Base-by-base conservation (phyloP, 108 stramenopile species). In the Cylindrotheca closterium region DNA sequence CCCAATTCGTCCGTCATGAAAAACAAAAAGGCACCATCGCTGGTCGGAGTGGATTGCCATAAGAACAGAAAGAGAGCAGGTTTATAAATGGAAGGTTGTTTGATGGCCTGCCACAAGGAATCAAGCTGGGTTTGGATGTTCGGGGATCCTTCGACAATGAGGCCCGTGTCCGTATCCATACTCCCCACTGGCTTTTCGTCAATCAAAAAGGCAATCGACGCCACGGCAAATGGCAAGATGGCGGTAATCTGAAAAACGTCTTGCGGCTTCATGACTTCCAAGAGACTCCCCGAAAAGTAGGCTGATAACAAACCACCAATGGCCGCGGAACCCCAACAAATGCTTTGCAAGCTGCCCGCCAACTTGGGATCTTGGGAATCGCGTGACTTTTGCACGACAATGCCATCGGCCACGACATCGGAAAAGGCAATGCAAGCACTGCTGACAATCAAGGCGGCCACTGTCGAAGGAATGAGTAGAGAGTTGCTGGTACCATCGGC, bases 391-490 rank as follows among this genome's bases (percentile, higher is more conserved):
- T 95, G 87, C 8, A 98, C 97, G 15, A 96, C 96, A 53, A 98
- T 92, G 10, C 95, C 93, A 82, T 98, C 97, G 17, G 94, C 96
- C 18, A 98, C 97, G 1, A 98, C 97, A 74, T 98, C 97, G 21
- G 81, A 81, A 57, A 96, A 66, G 32, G 97, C 97, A 45, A 98
- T 88, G 50, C 90, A 86, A 46, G 77, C 91, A 51, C 82, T 84
- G 4, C 81, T 78, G n/a, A 93, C 48, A 27, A 90, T 46, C 10
- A 88, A 63, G 3, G 79, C 72, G 29, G 52, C 71, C 17, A 92
- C 71, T 0, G 91, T 87, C 8, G 58, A 63, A 19, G 60, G 52
- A 31, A 74, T 57, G 25, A 66, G 22, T 46, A 48, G 54, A 54
- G 4, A 34, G 27, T 67, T 61, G 8, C 47, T 51, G 28, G 30